Conservation (phyloP, 345 rosid species). For the Eucalyptus erythrocorys region DNA sequence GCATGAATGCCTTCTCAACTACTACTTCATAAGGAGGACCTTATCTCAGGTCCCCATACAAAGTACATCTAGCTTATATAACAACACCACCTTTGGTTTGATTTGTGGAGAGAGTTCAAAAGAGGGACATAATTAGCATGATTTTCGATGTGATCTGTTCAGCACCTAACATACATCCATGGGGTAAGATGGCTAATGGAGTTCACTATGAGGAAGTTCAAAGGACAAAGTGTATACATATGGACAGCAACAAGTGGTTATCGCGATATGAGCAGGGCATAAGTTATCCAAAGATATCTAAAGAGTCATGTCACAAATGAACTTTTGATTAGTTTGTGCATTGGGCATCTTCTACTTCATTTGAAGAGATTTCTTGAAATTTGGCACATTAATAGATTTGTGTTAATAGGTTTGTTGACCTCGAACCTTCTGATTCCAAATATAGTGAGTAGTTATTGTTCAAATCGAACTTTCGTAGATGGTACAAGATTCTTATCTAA, state of each 20-base stretch:
- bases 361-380: not conserved
- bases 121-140: not conserved
- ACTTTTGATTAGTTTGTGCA: not conserved
- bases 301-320: not conserved
- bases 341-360: not conserved
- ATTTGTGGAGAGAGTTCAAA: not conserved
- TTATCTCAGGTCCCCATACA: not conserved
- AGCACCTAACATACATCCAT: not conserved
- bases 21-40: not conserved
- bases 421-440: not conserved
- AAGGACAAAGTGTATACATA: not conserved
- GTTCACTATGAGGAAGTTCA: not conserved
- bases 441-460: not conserved
- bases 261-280: not conserved
- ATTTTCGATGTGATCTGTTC: not conserved
- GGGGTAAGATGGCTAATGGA: not conserved
- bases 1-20: not conserved
- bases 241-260: not conserved
- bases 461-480: rapidly evolving
- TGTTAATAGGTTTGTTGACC: not conserved
- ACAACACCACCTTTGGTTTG: not conserved
- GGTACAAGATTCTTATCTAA: not conserved
- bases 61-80: not conserved
- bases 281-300: not conserved
- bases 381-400: not conserved